Evolutionary conservation across 225 moss, liverwort and hornwort species (phyloP).

Genomic region (Anthoceros angustus): DNA sequence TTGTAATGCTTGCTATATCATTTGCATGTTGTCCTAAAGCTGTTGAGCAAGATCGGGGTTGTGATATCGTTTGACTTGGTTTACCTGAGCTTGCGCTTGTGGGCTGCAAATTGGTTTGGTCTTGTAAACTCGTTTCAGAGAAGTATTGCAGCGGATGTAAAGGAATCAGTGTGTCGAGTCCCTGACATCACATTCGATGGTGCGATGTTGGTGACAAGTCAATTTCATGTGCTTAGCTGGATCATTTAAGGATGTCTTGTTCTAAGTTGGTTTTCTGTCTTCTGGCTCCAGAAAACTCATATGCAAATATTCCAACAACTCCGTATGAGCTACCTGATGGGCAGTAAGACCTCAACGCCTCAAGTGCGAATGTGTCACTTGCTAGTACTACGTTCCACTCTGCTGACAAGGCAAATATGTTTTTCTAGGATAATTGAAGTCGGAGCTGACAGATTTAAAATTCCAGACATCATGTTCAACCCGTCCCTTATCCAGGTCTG

Average conservation of each 20-base stretch:
- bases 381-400: background rate
- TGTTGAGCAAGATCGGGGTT: background rate
- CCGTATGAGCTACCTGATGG: slow-evolving; percentile 93
- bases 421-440: slow-evolving; percentile 58
- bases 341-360: slow-evolving; percentile 30
- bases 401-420: background rate
- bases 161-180: slow-evolving; percentile 83
- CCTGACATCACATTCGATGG: slow-evolving; percentile 81
- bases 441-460: slow-evolving; percentile 86
- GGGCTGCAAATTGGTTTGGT: background rate
- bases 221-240: background rate
- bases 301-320: slow-evolving; percentile 82
- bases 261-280: slow-evolving; percentile 1
- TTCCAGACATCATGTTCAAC: slow-evolving; percentile 81
- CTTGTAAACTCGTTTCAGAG: slow-evolving; percentile 16
- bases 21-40: background rate
- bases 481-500: slow-evolving; percentile 61
- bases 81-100: background rate
- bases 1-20: background rate
- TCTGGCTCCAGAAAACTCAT: slow-evolving; percentile 46
- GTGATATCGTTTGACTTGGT: background rate
- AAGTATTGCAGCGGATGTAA: slow-evolving; percentile 69
- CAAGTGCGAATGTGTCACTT: background rate
- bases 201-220: background rate
- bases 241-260: background rate